phyloP scores from a whole-genome alignment of 225 moss, liverwort and hornwort genomes.

The Polytrichum commune region DNA sequence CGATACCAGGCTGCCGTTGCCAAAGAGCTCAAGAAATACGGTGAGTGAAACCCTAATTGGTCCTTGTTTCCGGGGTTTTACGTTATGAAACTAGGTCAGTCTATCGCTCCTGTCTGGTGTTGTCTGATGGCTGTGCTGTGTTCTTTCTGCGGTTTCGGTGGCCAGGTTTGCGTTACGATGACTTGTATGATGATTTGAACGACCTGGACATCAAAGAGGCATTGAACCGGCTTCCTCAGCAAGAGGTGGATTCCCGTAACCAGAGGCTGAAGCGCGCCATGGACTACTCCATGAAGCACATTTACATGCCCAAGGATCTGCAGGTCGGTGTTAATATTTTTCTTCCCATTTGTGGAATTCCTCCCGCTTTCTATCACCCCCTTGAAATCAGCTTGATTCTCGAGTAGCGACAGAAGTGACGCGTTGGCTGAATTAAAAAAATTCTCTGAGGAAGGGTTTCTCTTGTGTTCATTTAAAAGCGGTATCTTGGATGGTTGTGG shows the following conservation, averaged over 20 bases:
- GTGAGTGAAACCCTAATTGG: slow-evolving; percentile 43
- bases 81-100: too few species aligned
- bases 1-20: slow-evolving; percentile 91
- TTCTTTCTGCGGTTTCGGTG: neutral
- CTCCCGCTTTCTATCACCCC: too few species aligned
- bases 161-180: slow-evolving; percentile 57
- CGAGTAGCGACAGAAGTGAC: too few species aligned
- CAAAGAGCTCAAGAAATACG: slow-evolving; percentile 93
- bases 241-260: slow-evolving; percentile 56
- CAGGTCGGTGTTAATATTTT: slow-evolving; percentile 27
- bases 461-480: too few species aligned
- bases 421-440: too few species aligned
- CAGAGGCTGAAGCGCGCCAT: slow-evolving; percentile 62
- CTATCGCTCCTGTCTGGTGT: too few species aligned
- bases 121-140: too few species aligned
- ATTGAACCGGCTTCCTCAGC: slow-evolving; percentile 51
- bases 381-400: too few species aligned
- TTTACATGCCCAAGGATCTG: slow-evolving; percentile 54
- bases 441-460: neutral
- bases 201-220: slow-evolving; percentile 67
- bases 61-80: neutral
- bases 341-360: neutral
- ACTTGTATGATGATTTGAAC: slow-evolving; percentile 53
- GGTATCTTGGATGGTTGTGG: too few species aligned
- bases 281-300: slow-evolving; percentile 52